Evolutionary conservation across 176 grass and related monocot species (phyloP), one percentile per base, ranked within the genome.

Genomic region (Oryza punctata): DNA sequence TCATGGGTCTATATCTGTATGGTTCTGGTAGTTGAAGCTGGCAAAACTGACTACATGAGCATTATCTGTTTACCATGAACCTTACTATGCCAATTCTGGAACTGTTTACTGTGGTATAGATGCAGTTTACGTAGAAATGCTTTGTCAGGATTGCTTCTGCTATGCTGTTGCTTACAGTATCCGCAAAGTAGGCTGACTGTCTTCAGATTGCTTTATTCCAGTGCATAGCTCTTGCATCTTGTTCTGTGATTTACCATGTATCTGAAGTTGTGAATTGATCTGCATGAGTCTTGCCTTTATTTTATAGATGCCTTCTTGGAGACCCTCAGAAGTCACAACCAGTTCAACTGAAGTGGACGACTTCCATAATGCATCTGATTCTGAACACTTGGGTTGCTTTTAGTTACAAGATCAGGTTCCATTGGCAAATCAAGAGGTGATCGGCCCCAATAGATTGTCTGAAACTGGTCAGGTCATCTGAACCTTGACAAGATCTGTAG

Each of bases 311-410:
- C 29, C 18, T 67, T 61, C 57, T 61, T 61, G 57, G 57, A 61
- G 52, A 57, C 19, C 52, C 19, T 57, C 52, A 57, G 19, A 57
- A 57, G 19, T 57, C 25, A 45, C 26, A 29, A 1, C 64, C 37
- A 12, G 40, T 47, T 65, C 59, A 21, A 16, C 29, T 66, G 50
- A 66, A 38, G 61, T 1, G 60, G 60, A 38, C 9, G 67, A 49
- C 16, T 7, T 29, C 75, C 37, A 60, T 26, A 16, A 46, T 33
- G 49, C 65, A 85, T 78, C 49, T 61, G 65, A 63, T 85, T 50
- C 49, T 24, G 25, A 26, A 9, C 16, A 61, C 65, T 24, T 21
- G 23, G 54, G 9, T 24, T 61, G 19, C 57, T 24, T 61, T 23
- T 11, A 61, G 57, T 24, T 61, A 61, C 57, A 61, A 61, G 52